Evolutionary conservation across 2,329 filamentous ascomycete genomes (phyloP).

Genomic region (Phyllosticta ampelicida): DNA sequence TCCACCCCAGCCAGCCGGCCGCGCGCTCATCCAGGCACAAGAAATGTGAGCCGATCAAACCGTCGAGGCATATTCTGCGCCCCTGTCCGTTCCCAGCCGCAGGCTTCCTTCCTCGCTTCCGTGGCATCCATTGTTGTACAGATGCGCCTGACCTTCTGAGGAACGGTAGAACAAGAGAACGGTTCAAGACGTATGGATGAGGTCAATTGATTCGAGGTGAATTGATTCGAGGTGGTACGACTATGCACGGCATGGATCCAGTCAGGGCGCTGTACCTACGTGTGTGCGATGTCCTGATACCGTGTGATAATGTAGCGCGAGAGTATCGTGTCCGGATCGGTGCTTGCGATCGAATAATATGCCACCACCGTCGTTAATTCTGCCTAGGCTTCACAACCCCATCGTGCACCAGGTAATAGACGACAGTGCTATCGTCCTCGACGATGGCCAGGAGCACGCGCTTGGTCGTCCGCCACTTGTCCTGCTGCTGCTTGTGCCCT

Average conservation of each 20-base stretch:
- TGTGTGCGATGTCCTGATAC: background rate
- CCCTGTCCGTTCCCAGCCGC: background rate
- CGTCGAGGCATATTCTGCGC: background rate
- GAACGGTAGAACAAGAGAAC: background rate
- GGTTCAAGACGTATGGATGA: background rate
- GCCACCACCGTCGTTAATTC: constrained; percentile 41
- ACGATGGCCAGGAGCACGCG: constrained; percentile 63
- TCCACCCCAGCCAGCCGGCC: too few relatives aligned
- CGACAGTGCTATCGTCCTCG: constrained; percentile 70
- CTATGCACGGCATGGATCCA: background rate
- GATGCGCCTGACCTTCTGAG: background rate
- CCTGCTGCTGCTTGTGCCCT: constrained; percentile 22
- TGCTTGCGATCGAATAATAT: background rate
- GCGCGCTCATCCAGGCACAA: background rate
- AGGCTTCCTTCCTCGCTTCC: background rate
- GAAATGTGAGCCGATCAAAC: background rate
- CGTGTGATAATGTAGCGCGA: background rate
- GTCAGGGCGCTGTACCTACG: background rate
- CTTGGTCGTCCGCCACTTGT: constrained; percentile 44
- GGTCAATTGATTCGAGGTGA: background rate
- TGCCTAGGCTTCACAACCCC: constrained; percentile 80
- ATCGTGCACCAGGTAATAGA: constrained; percentile 77
- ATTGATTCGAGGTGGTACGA: background rate
- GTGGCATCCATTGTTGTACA: background rate
- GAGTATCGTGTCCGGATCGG: background rate